Percentiles rank a stretch among this genome's conserved stretches.
Conservation (phyloP, 768 basidiomycete species). For the Lentinula sp. region DNA sequence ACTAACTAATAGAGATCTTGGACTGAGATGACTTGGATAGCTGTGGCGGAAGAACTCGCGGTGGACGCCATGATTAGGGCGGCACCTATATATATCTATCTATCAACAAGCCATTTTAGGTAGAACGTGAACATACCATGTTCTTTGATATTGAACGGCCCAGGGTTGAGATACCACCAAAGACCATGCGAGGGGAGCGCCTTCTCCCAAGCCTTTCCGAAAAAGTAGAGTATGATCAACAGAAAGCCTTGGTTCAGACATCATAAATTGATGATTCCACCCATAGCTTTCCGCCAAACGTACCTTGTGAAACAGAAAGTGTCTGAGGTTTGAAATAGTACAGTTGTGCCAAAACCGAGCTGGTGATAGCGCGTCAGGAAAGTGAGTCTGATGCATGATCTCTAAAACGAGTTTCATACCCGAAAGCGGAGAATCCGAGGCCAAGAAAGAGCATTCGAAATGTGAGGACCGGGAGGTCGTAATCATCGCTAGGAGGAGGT, state of each 20-base stretch:
- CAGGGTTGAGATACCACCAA: constrained; percentile 28
- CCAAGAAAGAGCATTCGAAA: constrained; percentile 34
- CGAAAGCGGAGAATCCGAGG: constrained; percentile 32
- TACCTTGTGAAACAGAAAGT: constrained; percentile 23
- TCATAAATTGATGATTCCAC: constrained; percentile 24
- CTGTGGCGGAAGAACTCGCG: constrained; percentile 23
- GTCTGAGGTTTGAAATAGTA: constrained; percentile 34
- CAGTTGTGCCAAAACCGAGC: constrained; percentile 26
- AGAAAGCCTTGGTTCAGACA: constrained; percentile 19
- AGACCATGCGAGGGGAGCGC: constrained; percentile 11
- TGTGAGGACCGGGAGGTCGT: constrained; percentile 27
- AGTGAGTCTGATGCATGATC: not conserved
- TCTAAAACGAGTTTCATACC: constrained; percentile 17
- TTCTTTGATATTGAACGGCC: constrained; percentile 28
- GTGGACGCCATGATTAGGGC: constrained; percentile 21
- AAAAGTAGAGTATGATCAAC: constrained; percentile 16
- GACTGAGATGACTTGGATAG: constrained; percentile 26
- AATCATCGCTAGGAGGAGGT: constrained; percentile 25
- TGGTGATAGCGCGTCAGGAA: constrained; percentile 7
- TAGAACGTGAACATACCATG: constrained; percentile 4
- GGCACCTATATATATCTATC: not conserved
- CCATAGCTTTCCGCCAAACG: constrained; percentile 22
- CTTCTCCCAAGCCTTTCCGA: constrained; percentile 7
- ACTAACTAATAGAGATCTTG: constrained; percentile 19
- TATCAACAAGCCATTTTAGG: constrained; percentile 7